phyloP scores from a whole-genome alignment of 1,284 basidiomycete genomes.

The Pholiota adiposa region DNA sequence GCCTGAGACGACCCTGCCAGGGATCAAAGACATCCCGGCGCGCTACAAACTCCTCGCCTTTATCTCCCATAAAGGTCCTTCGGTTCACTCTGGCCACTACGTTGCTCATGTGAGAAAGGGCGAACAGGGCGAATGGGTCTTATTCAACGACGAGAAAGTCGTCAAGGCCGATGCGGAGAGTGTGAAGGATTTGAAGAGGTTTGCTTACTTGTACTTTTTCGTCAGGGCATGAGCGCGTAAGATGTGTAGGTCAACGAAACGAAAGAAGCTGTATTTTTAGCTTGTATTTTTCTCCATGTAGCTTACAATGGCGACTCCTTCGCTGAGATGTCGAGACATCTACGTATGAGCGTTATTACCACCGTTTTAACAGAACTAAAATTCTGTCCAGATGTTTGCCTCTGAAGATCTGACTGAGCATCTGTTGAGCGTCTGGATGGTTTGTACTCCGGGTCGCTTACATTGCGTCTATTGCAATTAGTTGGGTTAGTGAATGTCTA shows the following conservation, averaged over 20 bases:
- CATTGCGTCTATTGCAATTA: no score
- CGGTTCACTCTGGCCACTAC: conserved; percentile 95
- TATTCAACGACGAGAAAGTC: conserved; percentile 97
- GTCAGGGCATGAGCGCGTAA: conserved; percentile 52
- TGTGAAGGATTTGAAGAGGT: conserved; percentile 70
- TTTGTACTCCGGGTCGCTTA: no score
- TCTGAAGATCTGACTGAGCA: no score
- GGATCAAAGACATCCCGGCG: conserved; percentile 72
- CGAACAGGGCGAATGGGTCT: conserved; percentile 66
- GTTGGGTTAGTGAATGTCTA: no score
- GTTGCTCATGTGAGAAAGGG: conserved; percentile 77
- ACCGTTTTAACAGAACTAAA: no score
- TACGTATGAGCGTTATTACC: no score
- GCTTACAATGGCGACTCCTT: no score
- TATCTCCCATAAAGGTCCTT: conserved; percentile 96
- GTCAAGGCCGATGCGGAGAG: conserved; percentile 83
- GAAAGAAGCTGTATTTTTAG: not conserved
- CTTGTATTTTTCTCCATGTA: no score
- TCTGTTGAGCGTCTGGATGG: no score
- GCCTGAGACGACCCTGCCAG: conserved; percentile 34
- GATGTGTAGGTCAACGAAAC: no score
- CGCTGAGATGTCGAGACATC: no score
- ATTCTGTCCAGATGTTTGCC: no score
- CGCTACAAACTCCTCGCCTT: conserved; percentile 87
- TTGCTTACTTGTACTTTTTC: conserved; percentile 91